phyloP scores from a whole-genome alignment of 352 stramenopile genomes.

The Lagenidium sp. region DNA sequence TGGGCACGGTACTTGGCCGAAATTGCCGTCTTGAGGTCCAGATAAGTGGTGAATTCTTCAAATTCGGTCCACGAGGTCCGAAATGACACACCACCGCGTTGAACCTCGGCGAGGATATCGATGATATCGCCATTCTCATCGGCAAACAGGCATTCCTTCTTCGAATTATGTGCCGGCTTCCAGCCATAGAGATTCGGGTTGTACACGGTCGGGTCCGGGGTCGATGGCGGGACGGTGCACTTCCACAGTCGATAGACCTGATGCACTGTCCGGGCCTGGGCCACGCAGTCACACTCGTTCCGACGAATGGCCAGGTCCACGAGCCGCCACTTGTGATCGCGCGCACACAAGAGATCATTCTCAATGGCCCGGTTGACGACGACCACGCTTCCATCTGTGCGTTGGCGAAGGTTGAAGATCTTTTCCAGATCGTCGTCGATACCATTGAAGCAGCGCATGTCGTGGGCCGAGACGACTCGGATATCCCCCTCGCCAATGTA shows the following conservation, averaged over 20 bases:
- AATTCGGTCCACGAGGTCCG: slow-evolving; percentile 56
- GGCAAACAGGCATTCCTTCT: slow-evolving; percentile 45
- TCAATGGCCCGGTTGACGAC: slow-evolving; percentile 62
- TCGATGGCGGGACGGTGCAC: slow-evolving; percentile 63
- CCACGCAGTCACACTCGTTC: slow-evolving; percentile 89
- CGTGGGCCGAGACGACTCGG: slow-evolving; percentile 82
- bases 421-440: slow-evolving; percentile 71
- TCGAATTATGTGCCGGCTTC: slow-evolving; percentile 37
- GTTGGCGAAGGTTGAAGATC: slow-evolving; percentile 29
- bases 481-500: slow-evolving; percentile 89
- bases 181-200: slow-evolving; percentile 45
- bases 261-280: slow-evolving; percentile 80
- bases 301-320: slow-evolving; percentile 81
- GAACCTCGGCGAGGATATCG: slow-evolving; percentile 7
- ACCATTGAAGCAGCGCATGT: slow-evolving; percentile 87
- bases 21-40: slow-evolving; percentile 55
- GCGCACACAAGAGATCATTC: slow-evolving; percentile 74
- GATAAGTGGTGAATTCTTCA: slow-evolving; percentile 64
- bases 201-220: slow-evolving; percentile 15
- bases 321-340: slow-evolving; percentile 93
- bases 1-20: slow-evolving; percentile 25
- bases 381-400: slow-evolving; percentile 5
- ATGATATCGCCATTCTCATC: slow-evolving; percentile 9
- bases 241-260: slow-evolving; percentile 92
- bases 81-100: slow-evolving; percentile 39